phyloP scores from a whole-genome alignment of 2,329 filamentous ascomycete species.

The Paraconiothyrium sp. region DNA sequence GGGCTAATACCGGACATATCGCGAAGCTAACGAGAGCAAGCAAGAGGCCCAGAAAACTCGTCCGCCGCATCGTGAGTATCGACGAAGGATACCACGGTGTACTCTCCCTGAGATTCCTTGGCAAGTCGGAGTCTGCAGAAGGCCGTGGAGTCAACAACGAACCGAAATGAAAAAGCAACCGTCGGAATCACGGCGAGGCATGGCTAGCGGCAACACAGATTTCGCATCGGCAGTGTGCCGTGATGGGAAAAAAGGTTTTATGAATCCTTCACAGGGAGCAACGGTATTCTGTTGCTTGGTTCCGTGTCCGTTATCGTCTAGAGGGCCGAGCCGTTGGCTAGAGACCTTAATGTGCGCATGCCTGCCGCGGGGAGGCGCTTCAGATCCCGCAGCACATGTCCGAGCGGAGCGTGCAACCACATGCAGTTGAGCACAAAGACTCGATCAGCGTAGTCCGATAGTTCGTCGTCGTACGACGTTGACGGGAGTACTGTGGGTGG shows the following conservation, averaged over 20 bases:
- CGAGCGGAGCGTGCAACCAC: not conserved
- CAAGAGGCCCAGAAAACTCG: not conserved
- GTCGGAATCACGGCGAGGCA: not conserved
- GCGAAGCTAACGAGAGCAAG: not conserved
- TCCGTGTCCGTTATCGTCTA: not conserved
- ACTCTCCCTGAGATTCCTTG: not conserved
- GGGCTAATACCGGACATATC: slow-evolving; percentile 1
- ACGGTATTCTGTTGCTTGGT: not conserved
- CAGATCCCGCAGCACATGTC: not conserved
- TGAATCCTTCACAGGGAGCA: not conserved
- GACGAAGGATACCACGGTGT: not conserved
- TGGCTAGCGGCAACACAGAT: not conserved
- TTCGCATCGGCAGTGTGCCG: not conserved
- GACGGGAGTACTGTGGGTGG: not conserved
- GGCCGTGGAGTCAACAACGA: not conserved
- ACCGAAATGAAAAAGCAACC: not conserved
- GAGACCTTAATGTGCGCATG: not conserved
- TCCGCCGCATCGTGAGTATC: slow-evolving; percentile 7
- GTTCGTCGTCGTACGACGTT: not conserved
- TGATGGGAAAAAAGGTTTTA: not conserved
- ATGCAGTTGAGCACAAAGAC: not conserved
- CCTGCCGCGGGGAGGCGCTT: not conserved
- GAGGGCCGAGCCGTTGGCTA: not conserved
- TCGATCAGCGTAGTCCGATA: too few relatives aligned
- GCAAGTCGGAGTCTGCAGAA: not conserved